phyloP scores from a whole-genome alignment of 2,329 filamentous ascomycete genomes.

The Sclerotinia glacialis region DNA sequence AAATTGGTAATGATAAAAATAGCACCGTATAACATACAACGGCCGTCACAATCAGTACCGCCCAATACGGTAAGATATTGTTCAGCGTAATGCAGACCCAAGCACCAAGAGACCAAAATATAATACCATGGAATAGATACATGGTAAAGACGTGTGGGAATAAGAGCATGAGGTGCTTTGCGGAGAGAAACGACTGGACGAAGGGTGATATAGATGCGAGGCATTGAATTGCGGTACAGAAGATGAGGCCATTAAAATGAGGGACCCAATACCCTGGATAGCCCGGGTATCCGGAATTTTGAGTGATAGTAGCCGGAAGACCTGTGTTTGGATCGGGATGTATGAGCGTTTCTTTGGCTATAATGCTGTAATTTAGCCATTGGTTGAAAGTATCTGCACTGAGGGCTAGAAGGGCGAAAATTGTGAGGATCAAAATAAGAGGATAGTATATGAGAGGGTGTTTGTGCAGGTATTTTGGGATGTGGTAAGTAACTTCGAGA shows the following conservation, averaged over 20 bases:
- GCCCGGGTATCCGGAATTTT: conserved; percentile 30
- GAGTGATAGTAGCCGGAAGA: conserved; percentile 40
- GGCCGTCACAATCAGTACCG: conserved; percentile 11
- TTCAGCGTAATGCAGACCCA: conserved; percentile 30
- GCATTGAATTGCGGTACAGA: conserved; percentile 40
- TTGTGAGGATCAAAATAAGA: conserved; percentile 38
- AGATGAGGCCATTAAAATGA: conserved; percentile 46
- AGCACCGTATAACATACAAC: conserved; percentile 13
- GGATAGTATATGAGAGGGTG: conserved; percentile 42
- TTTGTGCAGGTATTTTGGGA: conserved; percentile 42
- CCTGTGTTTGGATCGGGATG: conserved; percentile 45
- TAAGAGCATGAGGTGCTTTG: conserved; percentile 42
- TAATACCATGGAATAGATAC: conserved; percentile 47
- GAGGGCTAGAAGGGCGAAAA: conserved; percentile 32
- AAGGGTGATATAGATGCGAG: conserved; percentile 41
- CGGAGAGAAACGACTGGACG: conserved; percentile 45
- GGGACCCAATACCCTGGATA: conserved; percentile 46
- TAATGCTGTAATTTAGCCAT: conserved; percentile 25
- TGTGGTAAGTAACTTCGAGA: conserved; percentile 47
- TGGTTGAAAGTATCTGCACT: conserved; percentile 24
- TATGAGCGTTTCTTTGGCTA: conserved; percentile 43
- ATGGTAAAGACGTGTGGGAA: conserved; percentile 51
- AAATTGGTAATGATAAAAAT: conserved; percentile 25
- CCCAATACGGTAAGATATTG: conserved; percentile 33
- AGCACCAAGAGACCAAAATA: conserved; percentile 39